A percentile compares a stretch with the other conserved stretches of the same genome.
These are phyloP conservation scores for Noccaea bulbosa DNA, from an alignment of 345 rosid genomes.

Conservation along the genomic window DNA sequence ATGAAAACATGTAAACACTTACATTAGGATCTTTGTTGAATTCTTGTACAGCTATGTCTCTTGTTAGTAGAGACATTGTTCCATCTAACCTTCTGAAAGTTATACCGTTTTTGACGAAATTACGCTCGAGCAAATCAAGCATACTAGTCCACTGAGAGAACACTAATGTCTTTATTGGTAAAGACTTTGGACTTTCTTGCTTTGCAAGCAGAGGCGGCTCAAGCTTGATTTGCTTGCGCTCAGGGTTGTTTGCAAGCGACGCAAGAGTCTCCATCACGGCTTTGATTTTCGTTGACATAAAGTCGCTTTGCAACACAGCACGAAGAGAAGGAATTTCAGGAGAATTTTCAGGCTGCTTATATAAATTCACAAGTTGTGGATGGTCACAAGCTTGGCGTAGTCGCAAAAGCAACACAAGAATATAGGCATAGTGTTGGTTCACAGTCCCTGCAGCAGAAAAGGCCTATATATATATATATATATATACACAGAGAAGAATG, in stretches of 20 bases:
- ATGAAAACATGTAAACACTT: not conserved
- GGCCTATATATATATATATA: constrained; percentile 62
- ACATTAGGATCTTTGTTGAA: constrained; percentile 73
- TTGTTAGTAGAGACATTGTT: constrained; percentile 63
- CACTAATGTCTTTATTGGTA: constrained; percentile 68
- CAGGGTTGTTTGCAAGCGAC: constrained; percentile 34
- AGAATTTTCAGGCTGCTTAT: too few species aligned
- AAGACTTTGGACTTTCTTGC: constrained; percentile 37
- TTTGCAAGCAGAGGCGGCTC: too few species aligned
- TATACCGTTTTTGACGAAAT: constrained; percentile 51
- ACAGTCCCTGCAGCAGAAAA: constrained; percentile 85
- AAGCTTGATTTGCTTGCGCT: too few species aligned
- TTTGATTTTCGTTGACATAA: constrained; percentile 66
- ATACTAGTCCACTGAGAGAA: constrained; percentile 92
- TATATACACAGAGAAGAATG: constrained; percentile 31
- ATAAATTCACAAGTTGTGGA: constrained; percentile 39
- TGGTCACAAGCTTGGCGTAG: constrained; percentile 96
- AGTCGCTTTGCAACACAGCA: constrained; percentile 42
- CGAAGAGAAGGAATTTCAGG: too few species aligned
- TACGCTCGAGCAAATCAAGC: constrained; percentile 70
- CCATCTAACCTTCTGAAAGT: constrained; percentile 87
- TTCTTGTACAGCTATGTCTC: constrained; percentile 78
- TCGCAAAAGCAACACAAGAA: constrained; percentile 86
- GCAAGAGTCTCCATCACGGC: constrained; percentile 65
- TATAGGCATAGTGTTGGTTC: constrained; percentile 74